phyloP scores from a whole-genome alignment of 2,329 filamentous ascomycete genomes.

The Microdochium nivale region DNA sequence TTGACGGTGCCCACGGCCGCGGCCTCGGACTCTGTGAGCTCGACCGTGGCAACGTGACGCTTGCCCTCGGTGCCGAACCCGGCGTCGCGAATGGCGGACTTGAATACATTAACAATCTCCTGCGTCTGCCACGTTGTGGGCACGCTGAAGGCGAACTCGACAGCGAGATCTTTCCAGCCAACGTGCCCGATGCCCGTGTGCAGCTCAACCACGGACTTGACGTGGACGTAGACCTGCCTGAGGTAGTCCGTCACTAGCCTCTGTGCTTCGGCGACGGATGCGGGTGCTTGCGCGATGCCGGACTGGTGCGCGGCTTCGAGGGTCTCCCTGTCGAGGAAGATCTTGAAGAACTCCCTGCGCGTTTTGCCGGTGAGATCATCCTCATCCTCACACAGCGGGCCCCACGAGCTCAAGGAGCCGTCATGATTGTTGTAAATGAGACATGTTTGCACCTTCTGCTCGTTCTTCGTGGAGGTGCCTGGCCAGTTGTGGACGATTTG shows the following conservation, averaged over 20 bases:
- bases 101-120: constrained; percentile 41
- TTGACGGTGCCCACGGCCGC: constrained; percentile 38
- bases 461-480: constrained; percentile 39
- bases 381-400: constrained; percentile 40
- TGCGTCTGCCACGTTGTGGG: constrained; percentile 47
- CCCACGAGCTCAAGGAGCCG: constrained; percentile 37
- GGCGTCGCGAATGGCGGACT: constrained; percentile 32
- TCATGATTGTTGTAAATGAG: constrained; percentile 35
- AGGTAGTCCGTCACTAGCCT: constrained; percentile 41
- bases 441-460: constrained; percentile 46
- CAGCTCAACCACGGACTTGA: constrained; percentile 33
- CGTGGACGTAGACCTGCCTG: constrained; percentile 35
- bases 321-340: constrained; percentile 39
- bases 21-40: constrained; percentile 39
- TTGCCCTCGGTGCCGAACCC: constrained; percentile 37
- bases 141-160: constrained; percentile 48
- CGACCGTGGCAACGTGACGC: constrained; percentile 28
- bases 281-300: constrained; percentile 32
- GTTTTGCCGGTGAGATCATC: constrained; percentile 21
- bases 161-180: constrained; percentile 33
- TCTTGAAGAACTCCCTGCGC: constrained; percentile 45
- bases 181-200: constrained; percentile 25
- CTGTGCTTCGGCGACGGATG: constrained; percentile 31
- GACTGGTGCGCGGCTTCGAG: constrained; percentile 31
- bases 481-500: constrained; percentile 45